Conservation (phyloP, 1,139 yeast species). For the Candida freyschussii region DNA sequence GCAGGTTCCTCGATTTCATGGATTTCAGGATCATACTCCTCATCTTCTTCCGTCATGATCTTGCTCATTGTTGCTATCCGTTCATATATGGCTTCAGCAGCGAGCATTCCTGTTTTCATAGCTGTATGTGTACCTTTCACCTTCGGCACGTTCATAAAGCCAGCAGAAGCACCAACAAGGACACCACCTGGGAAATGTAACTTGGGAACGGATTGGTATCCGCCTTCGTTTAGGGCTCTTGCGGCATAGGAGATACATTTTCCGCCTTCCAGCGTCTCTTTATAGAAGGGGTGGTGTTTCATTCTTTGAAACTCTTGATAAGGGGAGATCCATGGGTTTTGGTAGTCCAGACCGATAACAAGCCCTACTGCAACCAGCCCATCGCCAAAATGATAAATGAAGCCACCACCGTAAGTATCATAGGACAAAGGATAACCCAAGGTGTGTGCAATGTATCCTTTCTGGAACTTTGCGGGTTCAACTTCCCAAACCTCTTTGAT, state of each 20-base stretch:
- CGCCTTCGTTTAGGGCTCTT: constrained; percentile 94
- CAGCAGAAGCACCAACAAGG: constrained; percentile 91
- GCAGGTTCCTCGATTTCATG: constrained; percentile 37
- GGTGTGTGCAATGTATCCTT: constrained; percentile 82
- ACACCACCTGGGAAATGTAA: constrained; percentile 94
- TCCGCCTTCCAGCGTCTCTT: constrained; percentile 76
- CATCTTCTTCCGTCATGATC: constrained; percentile 37
- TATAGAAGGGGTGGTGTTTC: constrained; percentile 87
- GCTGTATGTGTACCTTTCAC: constrained; percentile 99
- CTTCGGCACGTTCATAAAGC: constrained; percentile 94
- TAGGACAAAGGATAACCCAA: constrained; percentile 81
- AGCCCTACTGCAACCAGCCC: constrained; percentile 85
- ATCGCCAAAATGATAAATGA: constrained; percentile 94
- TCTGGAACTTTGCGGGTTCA: constrained; percentile 70
- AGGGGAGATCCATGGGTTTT: constrained; percentile 91
- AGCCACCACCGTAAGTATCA: constrained; percentile 91
- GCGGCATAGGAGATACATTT: constrained; percentile 93
- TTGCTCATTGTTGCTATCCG: constrained; percentile 44
- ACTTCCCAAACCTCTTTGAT: constrained; percentile 98
- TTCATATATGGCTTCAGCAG: constrained; percentile 81
- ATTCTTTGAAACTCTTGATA: constrained; percentile 91
- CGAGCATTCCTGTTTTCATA: constrained; percentile 89
- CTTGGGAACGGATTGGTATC: constrained; percentile 85
- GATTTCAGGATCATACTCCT: constrained; percentile 29
- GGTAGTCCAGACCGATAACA: constrained; percentile 88